Base-by-base conservation (phyloP, 2,329 filamentous ascomycete genomes). In the Pseudocercospora macadamiae region DNA sequence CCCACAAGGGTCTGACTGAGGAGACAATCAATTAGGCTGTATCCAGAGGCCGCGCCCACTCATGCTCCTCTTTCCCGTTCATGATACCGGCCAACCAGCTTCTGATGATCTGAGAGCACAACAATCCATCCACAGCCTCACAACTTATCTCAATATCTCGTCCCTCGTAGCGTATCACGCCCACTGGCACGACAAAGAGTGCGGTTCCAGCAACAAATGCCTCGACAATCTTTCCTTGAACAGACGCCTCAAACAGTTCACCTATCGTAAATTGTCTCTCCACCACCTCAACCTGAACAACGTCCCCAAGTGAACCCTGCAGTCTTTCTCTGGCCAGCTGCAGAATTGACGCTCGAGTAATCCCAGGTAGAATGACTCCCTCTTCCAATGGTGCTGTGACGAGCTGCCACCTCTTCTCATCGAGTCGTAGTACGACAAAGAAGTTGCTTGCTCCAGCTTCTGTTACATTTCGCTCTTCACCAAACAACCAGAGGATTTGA, bases 381-480 rank as follows among this genome's bases (percentile, higher is more conserved):
- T 91, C 89, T 56, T 89, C 89, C 39, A 96, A 77, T 3, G 90
- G 89, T 3, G 92, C 90, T 2, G 92, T 96, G 54, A 96, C 81
- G 26, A 96, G 80, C 79, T 93, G 82, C 26, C 82, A 71, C 67
- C 79, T 82, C 6, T 85, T 86, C 23, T 52, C 53, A 70, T 80
- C 82, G 47, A 82, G 83, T 72, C 80, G 83, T 89, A 89, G 91
- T n/a, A 96, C 79, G 3, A 95, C 80, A 70, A 96, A 96, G 77
- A 96, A 96, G 77, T 96, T 96, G 71, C 86, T 90, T n/a, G 91
- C 91, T 4, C 92, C 92, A 2, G 92, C 91, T 79, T 96, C 92
- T 2, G 92, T 96, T 66, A 93, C 91, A 71, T 85, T 83, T 53
- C 84, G 85, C 66, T 93, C 81, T 16, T 52, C n/a, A 8, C 62